phyloP scores from a whole-genome alignment of 345 rosid genomes.

The Salix brachista region DNA sequence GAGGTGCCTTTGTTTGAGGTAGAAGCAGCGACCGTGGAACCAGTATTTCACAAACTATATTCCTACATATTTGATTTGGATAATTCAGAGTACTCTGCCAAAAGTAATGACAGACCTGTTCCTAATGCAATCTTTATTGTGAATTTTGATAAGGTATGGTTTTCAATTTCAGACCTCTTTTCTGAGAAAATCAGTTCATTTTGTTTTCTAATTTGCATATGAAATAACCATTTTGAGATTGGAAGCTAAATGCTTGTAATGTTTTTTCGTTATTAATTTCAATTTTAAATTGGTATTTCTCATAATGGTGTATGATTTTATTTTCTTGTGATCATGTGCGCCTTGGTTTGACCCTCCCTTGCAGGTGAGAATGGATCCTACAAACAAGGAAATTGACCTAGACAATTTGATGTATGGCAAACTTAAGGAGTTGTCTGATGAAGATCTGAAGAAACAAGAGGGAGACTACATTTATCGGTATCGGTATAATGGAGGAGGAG shows the following conservation, averaged over 20 bases:
- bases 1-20: conserved; percentile 90
- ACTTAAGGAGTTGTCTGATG: conserved; percentile 58
- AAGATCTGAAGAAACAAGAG: conserved; percentile 84
- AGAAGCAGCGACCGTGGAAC: conserved; percentile 78
- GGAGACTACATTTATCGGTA: conserved; percentile 91
- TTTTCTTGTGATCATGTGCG: not conserved
- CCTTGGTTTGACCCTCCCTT: conserved; percentile 11
- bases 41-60: conserved; percentile 66
- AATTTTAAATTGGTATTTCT: not conserved
- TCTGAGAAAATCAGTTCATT: not conserved
- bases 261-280: not conserved
- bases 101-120: conserved; percentile 62
- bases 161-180: conserved; percentile 1
- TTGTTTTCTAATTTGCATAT: conserved; percentile 4
- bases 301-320: not conserved
- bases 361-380: conserved; percentile 96
- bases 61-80: conserved; percentile 78
- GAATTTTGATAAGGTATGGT: conserved; percentile 90
- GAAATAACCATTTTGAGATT: not conserved
- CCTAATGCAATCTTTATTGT: conserved; percentile 84
- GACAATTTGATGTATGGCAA: conserved; percentile 62
- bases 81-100: conserved; percentile 40
- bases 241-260: not conserved
- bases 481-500: conserved; percentile 96
- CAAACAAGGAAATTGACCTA: conserved; percentile 68